Evolutionary conservation across 441 rosid genomes (phyloP), one percentile per base, ranked within the genome.

Genomic region (Macaranga tanarius): DNA sequence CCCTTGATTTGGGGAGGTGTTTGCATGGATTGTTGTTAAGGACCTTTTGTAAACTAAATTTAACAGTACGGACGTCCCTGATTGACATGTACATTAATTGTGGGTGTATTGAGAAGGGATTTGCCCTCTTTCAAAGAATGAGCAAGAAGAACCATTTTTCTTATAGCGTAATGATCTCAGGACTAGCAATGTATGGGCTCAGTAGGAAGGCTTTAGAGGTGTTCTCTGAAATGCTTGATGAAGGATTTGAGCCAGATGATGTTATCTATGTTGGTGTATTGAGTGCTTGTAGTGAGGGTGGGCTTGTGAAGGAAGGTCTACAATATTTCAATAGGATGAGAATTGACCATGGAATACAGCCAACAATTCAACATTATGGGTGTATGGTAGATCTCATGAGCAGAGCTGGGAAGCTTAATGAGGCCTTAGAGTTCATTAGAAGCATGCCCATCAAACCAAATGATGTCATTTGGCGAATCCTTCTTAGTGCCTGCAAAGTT

Each of bases 51-150:
- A 78, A 80, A 67, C 86, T 83, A 50, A 84, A 86, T 79, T 75
- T 82, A 34, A 85, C 77, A 19, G 83, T 88, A 54, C 80, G 79
- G 75, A 89, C 87, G 65, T 86, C 90, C 28, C 75, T 88, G 78
- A 79, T 87, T 50, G 91, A 92, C 77, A 84, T 88, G 90, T 90
- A 90, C 79, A 83, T 84, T 42, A 92, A 88, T 75, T 85, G 90
- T 40, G 97, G 92, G 70, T 62, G 73, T 50, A 77, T 88, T 77
- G 86, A 82, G 71, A 81, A 78, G 63, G 88, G 89, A 7, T 54
- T 86, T 58, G 75, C 75, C 56, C 75, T 88, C 25, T 92, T 92
- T 65, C 70, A 62, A 23, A 62, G 77, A 28, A 76, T 85, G 84
- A 62, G 76, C 45, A 78, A 64, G 76, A 87, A 84, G 71, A 92